Conservation (phyloP, 441 rosid genomes). For the Erodium moschatum region DNA sequence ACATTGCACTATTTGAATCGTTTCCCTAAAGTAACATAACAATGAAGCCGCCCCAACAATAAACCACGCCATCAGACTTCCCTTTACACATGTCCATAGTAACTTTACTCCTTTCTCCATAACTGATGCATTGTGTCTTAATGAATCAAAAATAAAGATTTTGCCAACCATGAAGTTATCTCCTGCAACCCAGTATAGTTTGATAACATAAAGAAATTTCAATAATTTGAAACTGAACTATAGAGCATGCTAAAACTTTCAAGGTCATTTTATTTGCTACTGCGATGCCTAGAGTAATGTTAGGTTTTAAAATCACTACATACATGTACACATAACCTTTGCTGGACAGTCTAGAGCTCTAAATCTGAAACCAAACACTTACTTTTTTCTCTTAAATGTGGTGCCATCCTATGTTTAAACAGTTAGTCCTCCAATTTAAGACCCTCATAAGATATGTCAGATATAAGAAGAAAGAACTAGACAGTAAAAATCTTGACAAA, state of each 20-base stretch:
- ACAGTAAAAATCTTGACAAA: neutral
- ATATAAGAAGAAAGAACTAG: neutral
- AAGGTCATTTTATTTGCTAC: neutral
- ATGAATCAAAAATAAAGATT: neutral
- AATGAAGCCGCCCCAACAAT: too few relatives aligned
- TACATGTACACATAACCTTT: neutral
- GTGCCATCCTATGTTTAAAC: neutral
- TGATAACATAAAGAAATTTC: neutral
- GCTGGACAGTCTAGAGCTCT: neutral
- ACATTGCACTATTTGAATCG: too few relatives aligned
- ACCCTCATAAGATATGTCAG: neutral
- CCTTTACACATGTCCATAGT: too few relatives aligned
- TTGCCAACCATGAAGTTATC: neutral
- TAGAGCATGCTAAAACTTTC: neutral
- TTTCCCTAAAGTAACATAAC: too few relatives aligned
- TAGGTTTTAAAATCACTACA: neutral
- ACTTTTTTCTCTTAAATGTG: neutral
- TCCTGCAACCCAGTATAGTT: neutral
- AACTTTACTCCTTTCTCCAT: neutral
- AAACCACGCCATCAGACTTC: too few relatives aligned
- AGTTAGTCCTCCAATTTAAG: neutral
- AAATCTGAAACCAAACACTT: neutral
- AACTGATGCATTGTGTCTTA: neutral
- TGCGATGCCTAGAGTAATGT: neutral
- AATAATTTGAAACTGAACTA: neutral